Evolutionary conservation across 495 filamentous ascomycete species (phyloP).

Genomic region (Tuber indicum): DNA sequence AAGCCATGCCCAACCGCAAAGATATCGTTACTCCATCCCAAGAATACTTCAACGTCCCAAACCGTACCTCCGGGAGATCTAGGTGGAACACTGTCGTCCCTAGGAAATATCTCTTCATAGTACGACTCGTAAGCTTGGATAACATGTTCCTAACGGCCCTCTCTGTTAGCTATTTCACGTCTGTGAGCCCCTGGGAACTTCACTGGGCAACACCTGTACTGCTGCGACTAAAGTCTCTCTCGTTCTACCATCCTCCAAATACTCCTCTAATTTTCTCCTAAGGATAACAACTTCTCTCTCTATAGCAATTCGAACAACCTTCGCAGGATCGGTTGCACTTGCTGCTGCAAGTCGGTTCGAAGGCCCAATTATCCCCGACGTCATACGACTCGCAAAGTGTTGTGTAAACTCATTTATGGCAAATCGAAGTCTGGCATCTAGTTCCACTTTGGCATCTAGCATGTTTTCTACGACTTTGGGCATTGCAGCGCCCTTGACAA

Average conservation of each 20-base stretch:
- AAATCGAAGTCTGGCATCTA: conserved; percentile 42
- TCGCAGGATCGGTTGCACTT: conserved; percentile 33
- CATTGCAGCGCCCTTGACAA: conserved; percentile 55
- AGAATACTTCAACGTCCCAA: conserved; percentile 61
- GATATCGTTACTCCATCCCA: conserved; percentile 53
- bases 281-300: conserved; percentile 35
- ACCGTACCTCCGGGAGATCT: conserved; percentile 42
- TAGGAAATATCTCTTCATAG: conserved; percentile 45
- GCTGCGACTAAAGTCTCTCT: conserved; percentile 58
- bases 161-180: conserved; percentile 6
- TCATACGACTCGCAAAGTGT: conserved; percentile 39
- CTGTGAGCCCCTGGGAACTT: not conserved
- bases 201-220: conserved; percentile 45
- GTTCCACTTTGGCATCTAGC: conserved; percentile 57
- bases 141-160: conserved; percentile 47
- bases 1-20: conserved; percentile 52
- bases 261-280: conserved; percentile 49
- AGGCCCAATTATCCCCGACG: conserved; percentile 22
- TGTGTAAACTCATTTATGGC: conserved; percentile 38
- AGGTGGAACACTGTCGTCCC: conserved; percentile 20
- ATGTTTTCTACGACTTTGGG: conserved; percentile 61
- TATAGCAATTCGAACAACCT: conserved; percentile 14
- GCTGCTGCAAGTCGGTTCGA: conserved; percentile 27
- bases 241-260: conserved; percentile 56
- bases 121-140: conserved; percentile 57